Evolutionary conservation across 164 flowering plant species (phyloP), one percentile per base, ranked within the genome.

Genomic region (Cinnamomum micranthum): DNA sequence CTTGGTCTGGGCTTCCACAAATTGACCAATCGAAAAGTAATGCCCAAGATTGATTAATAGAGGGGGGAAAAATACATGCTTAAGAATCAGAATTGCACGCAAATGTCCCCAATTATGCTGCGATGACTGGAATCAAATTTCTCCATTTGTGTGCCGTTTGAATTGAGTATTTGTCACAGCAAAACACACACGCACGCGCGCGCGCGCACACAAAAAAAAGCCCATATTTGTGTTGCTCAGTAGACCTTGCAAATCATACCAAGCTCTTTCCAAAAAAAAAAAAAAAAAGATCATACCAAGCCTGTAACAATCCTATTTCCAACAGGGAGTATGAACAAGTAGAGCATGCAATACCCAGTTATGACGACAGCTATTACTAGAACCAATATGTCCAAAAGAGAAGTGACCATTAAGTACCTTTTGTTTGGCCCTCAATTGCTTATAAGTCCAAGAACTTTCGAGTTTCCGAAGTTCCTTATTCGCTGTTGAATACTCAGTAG

Each of bases 401-500:
- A 14, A 19, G 74, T 2, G 19, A 27, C 41, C 24, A 33, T 6
- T n/a, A 63, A 78, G 58, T 81, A 91, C 97, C 92, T 91, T 92
- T 76, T 90, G 91, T 71, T 86, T 92, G 66, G 88, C 63, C 79
- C 97, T 87, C 79, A 92, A 80, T 35, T 88, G 80, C 68, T 75
- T 83, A 93, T 89, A 71, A 92, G 31, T 89, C 89, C 86, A 91
- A 6, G 90, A 84, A 60, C 74, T 77, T 14, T 86, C 86, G 52
- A 91, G 88, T 74, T 82, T 92, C 76, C 86, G 81, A 41, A 93
- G 88, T 88, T 95, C 99, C 84, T 95, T 95, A 75, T 93, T 92
- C 47, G 95, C 97, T 77, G 75, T 88, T 10, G 93, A 83, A 79
- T 84, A 95, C 76, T 95, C 98, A 1, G 81, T 74, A 6, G 91